Evolutionary conservation across 2,329 filamentous ascomycete genomes (phyloP).

Genomic region (Sporothrix brasiliensis): DNA sequence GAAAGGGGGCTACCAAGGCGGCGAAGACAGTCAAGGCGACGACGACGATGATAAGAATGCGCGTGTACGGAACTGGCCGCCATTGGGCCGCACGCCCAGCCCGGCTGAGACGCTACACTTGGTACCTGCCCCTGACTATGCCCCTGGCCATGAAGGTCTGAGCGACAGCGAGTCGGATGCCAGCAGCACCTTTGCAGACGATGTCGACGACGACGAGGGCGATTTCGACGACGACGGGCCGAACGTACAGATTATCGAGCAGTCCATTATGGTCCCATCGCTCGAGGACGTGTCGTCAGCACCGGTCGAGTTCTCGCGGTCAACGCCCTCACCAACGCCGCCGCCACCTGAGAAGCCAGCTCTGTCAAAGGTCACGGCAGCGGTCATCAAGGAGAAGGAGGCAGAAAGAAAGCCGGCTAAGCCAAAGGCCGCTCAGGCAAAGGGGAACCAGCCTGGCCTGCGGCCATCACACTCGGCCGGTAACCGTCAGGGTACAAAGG

Average conservation of each 20-base stretch:
- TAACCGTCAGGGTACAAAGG: conserved; percentile 45
- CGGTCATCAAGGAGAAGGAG: conserved; percentile 16
- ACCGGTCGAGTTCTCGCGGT: neutral
- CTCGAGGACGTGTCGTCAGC: conserved; percentile 34
- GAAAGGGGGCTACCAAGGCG: conserved; percentile 37
- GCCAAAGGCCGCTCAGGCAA: neutral
- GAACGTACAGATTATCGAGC: conserved; percentile 51
- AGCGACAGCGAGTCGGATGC: conserved; percentile 46
- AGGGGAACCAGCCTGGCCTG: conserved; percentile 40
- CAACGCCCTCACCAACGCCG: conserved; percentile 45
- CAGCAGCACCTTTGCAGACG: conserved; percentile 50
- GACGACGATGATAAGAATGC: neutral
- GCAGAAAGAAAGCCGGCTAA: neutral
- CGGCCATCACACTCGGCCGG: conserved; percentile 56
- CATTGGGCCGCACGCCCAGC: conserved; percentile 38
- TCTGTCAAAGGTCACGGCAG: neutral
- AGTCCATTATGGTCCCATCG: conserved; percentile 45
- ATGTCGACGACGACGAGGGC: conserved; percentile 41
- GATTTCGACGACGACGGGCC: conserved; percentile 48
- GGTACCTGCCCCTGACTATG: conserved; percentile 44
- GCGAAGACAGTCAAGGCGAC: conserved; percentile 31
- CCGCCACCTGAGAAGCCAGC: conserved; percentile 46
- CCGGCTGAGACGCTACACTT: conserved; percentile 48
- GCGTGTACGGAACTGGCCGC: conserved; percentile 3
- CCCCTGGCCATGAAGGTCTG: conserved; percentile 38